Conservation (phyloP, 352 stramenopile genomes). For the Globisporangium cystogenes region DNA sequence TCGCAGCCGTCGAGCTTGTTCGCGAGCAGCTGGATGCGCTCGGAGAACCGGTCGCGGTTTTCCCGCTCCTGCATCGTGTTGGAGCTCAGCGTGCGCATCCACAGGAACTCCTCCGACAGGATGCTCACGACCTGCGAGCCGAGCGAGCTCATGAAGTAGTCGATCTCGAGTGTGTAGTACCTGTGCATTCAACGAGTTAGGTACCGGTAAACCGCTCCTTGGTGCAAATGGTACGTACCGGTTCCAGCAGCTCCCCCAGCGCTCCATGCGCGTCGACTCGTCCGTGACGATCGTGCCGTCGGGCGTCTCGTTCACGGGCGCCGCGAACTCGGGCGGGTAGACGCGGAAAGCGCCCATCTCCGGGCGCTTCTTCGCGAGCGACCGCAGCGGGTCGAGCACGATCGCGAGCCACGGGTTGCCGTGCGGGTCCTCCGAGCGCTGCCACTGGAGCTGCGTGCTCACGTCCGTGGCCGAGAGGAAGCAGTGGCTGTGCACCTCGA, state of each 20-base stretch:
- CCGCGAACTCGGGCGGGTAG: slow-evolving; percentile 95
- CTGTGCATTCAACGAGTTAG: slow-evolving; percentile 15
- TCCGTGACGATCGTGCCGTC: slow-evolving; percentile 93
- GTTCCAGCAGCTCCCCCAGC: slow-evolving; percentile 96
- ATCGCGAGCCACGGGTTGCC: slow-evolving; percentile 97
- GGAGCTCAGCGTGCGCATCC: slow-evolving; percentile 88
- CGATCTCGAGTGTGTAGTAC: slow-evolving; percentile 94
- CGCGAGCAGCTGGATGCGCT: slow-evolving; percentile 82
- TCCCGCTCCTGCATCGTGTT: slow-evolving; percentile 88
- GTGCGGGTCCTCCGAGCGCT: slow-evolving; percentile 94
- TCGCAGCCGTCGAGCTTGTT: slow-evolving; percentile 83
- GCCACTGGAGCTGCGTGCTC: slow-evolving; percentile 97
- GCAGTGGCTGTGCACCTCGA: slow-evolving; percentile 95
- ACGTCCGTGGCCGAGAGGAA: slow-evolving; percentile 98
- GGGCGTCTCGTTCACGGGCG: slow-evolving; percentile 91
- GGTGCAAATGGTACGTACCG: too few species aligned
- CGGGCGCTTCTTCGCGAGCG: slow-evolving; percentile 88
- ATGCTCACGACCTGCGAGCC: slow-evolving; percentile 90
- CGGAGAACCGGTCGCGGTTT: slow-evolving; percentile 86
- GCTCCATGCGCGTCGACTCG: slow-evolving; percentile 91
- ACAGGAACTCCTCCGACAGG: slow-evolving; percentile 92
- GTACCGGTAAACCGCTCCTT: too few species aligned
- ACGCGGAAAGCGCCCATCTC: slow-evolving; percentile 97
- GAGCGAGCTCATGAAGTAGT: slow-evolving; percentile 96
- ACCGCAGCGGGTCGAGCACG: slow-evolving; percentile 96